These are phyloP conservation scores for Stylosanthes scabra DNA, from an alignment of 331 rosid species.

Conservation along the genomic window DNA sequence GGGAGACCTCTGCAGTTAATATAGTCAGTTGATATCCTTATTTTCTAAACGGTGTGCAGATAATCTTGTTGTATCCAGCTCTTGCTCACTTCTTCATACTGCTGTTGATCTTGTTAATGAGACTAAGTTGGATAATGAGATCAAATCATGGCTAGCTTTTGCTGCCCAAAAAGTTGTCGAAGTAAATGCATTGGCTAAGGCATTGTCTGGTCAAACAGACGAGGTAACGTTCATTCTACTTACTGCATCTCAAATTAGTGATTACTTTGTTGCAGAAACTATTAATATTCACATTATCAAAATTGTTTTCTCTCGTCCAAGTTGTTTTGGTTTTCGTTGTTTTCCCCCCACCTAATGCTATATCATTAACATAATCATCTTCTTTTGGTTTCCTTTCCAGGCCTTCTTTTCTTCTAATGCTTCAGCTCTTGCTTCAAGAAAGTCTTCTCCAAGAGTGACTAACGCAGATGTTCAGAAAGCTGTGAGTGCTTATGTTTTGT, in stretches of 20 bases:
- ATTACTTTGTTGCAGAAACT: not conserved
- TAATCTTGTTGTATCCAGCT: slow-evolving; percentile 94
- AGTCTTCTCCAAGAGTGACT: slow-evolving; percentile 88
- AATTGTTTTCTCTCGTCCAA: slow-evolving; percentile 3
- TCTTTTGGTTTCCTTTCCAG: slow-evolving; percentile 49
- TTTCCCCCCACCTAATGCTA: slow-evolving; percentile 1
- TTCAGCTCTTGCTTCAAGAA: slow-evolving; percentile 84
- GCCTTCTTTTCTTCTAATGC: slow-evolving; percentile 77
- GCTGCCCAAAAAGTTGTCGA: slow-evolving; percentile 97
- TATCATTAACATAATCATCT: slow-evolving; percentile 16
- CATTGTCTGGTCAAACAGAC: slow-evolving; percentile 76
- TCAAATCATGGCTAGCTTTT: slow-evolving; percentile 96
- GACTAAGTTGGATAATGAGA: slow-evolving; percentile 86
- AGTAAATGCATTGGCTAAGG: slow-evolving; percentile 98
- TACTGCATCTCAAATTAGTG: not conserved
- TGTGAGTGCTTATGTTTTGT: slow-evolving; percentile 61
- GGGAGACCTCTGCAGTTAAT: slow-evolving; percentile 1
- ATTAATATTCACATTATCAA: not conserved
- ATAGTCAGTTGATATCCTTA: not conserved
- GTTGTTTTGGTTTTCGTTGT: not conserved
- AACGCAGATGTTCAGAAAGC: slow-evolving; percentile 93
- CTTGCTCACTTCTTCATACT: slow-evolving; percentile 96
- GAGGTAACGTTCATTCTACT: slow-evolving; percentile 56
- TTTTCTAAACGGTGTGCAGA: slow-evolving; percentile 48
- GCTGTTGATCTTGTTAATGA: slow-evolving; percentile 96